Conservation (phyloP, 208 protist genomes). For the Crithidia acanthocephali region DNA sequence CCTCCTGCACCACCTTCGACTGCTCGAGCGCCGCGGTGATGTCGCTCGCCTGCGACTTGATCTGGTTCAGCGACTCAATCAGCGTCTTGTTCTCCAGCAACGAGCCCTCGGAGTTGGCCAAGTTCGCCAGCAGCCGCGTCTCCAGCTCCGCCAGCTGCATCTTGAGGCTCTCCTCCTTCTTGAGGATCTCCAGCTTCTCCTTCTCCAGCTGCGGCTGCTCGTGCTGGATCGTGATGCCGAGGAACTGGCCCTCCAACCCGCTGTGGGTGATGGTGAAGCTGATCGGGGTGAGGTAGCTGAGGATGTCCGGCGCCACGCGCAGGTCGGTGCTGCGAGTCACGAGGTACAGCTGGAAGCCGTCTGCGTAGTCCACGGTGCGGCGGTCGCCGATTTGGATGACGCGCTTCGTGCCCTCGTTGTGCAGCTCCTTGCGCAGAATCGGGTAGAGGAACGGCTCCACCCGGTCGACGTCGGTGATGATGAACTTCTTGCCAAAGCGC, state of each 20-base stretch:
- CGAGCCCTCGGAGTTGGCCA: conserved; percentile 95
- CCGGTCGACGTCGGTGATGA: conserved; percentile 96
- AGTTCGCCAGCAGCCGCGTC: conserved; percentile 91
- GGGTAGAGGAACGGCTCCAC: conserved; percentile 97
- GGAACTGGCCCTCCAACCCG: conserved; percentile 97
- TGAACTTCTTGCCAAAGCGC: conserved; percentile 98
- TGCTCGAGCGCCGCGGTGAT: conserved; percentile 90
- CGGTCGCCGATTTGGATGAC: conserved; percentile 98
- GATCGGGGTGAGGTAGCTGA: conserved; percentile 92
- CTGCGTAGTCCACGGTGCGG: conserved; percentile 95
- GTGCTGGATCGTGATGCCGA: conserved; percentile 96
- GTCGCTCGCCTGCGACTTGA: conserved; percentile 94
- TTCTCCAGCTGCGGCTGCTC: conserved; percentile 98
- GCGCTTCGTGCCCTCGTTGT: conserved; percentile 88
- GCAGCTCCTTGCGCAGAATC: conserved; percentile 94
- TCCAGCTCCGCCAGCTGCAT: conserved; percentile 95
- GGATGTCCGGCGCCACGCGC: conserved; percentile 91
- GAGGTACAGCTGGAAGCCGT: conserved; percentile 97
- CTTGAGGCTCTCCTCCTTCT: conserved; percentile 97
- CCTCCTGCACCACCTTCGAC: conserved; percentile 86
- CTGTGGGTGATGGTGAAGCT: conserved; percentile 98
- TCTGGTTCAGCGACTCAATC: conserved; percentile 95
- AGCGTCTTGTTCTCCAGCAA: conserved; percentile 96
- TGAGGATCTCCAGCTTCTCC: conserved; percentile 92
- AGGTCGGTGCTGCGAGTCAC: conserved; percentile 92